Percentiles rank a stretch among this genome's conserved stretches.
Conservation (phyloP, 805 yeast species). For the Barnettozyma vustinii region DNA sequence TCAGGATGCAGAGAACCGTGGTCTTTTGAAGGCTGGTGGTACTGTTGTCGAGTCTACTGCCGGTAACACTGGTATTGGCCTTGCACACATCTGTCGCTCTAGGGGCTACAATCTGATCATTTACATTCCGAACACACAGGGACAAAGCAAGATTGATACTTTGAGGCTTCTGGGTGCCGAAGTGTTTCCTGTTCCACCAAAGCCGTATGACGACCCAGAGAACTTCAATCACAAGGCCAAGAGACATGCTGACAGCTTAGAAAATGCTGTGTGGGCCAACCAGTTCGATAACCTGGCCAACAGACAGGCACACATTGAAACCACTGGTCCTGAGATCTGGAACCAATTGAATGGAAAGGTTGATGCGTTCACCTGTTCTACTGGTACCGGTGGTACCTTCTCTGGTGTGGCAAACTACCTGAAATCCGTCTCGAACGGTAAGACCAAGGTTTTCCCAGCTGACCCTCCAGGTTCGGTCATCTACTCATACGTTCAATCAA, state of each 20-base stretch:
- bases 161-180: slow-evolving; percentile 76
- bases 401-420: slow-evolving; percentile 81
- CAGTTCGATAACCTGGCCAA: slow-evolving; percentile 89
- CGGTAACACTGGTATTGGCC: slow-evolving; percentile 92
- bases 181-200: slow-evolving; percentile 85
- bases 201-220: slow-evolving; percentile 72
- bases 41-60: slow-evolving; percentile 93
- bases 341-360: slow-evolving; percentile 72
- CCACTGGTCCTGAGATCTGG: slow-evolving; percentile 94
- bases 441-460: slow-evolving; percentile 63
- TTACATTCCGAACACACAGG: slow-evolving; percentile 89
- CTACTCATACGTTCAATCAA: slow-evolving; percentile 68
- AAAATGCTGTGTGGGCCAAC: slow-evolving; percentile 88
- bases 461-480: slow-evolving; percentile 93
- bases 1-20: slow-evolving; percentile 70
- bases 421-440: slow-evolving; percentile 60
- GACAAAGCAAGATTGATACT: slow-evolving; percentile 72
- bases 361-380: slow-evolving; percentile 83
- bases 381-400: slow-evolving; percentile 92
- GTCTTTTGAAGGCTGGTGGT: slow-evolving; percentile 66
- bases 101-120: slow-evolving; percentile 81
- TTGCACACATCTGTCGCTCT: slow-evolving; percentile 76
- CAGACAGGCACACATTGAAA: slow-evolving; percentile 80
- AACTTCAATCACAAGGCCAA: slow-evolving; percentile 86
- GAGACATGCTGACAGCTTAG: slow-evolving; percentile 70